A percentile compares a stretch with the other conserved stretches of the same genome.
Evolutionary conservation across 306 rosid genomes (phyloP).

Genomic region (Corylus avellana): DNA sequence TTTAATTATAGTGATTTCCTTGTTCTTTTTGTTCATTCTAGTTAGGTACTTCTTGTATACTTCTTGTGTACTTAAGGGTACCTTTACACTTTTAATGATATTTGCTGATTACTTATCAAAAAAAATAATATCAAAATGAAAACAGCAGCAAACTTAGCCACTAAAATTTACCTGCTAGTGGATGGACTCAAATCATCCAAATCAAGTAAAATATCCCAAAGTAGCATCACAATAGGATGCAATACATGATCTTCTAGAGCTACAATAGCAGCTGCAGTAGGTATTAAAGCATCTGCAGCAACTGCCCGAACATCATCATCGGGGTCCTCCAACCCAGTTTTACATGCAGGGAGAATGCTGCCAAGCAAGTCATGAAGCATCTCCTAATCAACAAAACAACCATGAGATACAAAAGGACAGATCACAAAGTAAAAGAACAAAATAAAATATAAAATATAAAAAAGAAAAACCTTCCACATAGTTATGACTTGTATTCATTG

Average conservation of each 20-base stretch:
- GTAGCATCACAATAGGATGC: slow-evolving; percentile 86
- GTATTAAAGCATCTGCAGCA: slow-evolving; percentile 98
- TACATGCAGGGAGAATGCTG: slow-evolving; percentile 87
- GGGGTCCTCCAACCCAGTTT: slow-evolving; percentile 91
- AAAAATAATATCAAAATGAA: background rate
- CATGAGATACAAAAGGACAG: slow-evolving; percentile 26
- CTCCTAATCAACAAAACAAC: slow-evolving; percentile 58
- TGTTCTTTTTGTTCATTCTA: no score
- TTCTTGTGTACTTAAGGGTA: no score
- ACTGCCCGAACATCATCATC: slow-evolving; percentile 99
- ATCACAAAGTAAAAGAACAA: slow-evolving; percentile 8
- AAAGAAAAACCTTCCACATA: no score
- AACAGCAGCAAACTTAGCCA: background rate
- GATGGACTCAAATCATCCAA: slow-evolving; percentile 99
- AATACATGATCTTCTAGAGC: slow-evolving; percentile 69
- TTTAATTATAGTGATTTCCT: no score
- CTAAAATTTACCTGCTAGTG: slow-evolving; percentile 81
- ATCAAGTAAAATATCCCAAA: slow-evolving; percentile 96
- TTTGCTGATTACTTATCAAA: no score
- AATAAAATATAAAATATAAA: background rate
- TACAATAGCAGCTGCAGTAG: slow-evolving; percentile 84
- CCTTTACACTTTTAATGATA: no score
- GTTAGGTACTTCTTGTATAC: no score
- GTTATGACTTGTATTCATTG: slow-evolving; percentile 21
- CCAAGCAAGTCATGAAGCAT: slow-evolving; percentile 87